These are phyloP conservation scores for Diversispora eburnea DNA, from an alignment of 192 early-diverging fungal species.

Conservation along the genomic window DNA sequence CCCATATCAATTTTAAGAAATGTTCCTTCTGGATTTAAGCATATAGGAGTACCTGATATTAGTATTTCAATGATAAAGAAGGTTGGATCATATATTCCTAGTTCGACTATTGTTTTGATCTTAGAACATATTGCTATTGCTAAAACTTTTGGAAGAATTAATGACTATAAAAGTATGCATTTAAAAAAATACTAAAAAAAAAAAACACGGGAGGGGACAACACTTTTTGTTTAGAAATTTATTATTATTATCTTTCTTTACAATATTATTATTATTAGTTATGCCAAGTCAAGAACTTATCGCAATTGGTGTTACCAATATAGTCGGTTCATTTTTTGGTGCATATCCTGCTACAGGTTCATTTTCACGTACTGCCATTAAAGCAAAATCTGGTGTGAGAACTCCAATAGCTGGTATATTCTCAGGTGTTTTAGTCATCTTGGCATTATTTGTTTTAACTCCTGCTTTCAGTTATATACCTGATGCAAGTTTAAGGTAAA, in stretches of 20 bases:
- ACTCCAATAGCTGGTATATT: constrained; percentile 77
- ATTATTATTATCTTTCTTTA: not conserved
- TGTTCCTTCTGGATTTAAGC: constrained; percentile 72
- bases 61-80: constrained; percentile 46
- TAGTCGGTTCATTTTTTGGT: constrained; percentile 81
- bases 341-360: constrained; percentile 89
- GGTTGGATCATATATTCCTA: constrained; percentile 53
- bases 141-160: constrained; percentile 80
- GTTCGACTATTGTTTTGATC: constrained; percentile 70
- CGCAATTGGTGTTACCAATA: constrained; percentile 85
- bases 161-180: constrained; percentile 74
- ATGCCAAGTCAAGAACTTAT: constrained; percentile 84
- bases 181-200: not conserved
- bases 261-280: constrained; percentile 29
- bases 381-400: constrained; percentile 80
- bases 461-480: constrained; percentile 86
- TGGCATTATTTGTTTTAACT: constrained; percentile 79
- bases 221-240: not conserved
- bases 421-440: constrained; percentile 74
- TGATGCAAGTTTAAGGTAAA: constrained; percentile 38
- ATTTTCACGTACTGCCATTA: constrained; percentile 91
- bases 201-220: not conserved
- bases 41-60: constrained; percentile 55
- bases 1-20: constrained; percentile 63
- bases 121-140: constrained; percentile 90